Evolutionary conservation across 805 yeast species (phyloP).

Genomic region (Maudiozyma barnettii): DNA sequence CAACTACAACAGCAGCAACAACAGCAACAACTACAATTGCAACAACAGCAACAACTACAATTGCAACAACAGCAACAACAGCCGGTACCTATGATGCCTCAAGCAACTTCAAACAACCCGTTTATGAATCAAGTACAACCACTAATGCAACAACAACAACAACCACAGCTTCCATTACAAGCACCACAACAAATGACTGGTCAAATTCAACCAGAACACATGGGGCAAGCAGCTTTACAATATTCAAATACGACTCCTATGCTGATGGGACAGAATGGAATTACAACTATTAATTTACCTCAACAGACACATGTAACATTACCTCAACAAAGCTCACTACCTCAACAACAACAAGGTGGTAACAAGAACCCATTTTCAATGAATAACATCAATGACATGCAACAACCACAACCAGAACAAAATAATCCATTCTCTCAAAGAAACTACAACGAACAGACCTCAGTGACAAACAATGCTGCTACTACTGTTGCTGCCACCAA

Average conservation of each 20-base stretch:
- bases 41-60: conserved; percentile 7
- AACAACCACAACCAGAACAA: conserved; percentile 3
- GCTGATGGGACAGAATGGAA: conserved; percentile 5
- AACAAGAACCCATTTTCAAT: conserved; percentile 33
- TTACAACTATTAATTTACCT: conserved; percentile 6
- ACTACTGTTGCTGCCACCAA: not conserved
- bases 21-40: not conserved
- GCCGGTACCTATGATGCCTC: conserved; percentile 5
- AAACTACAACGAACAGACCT: conserved; percentile 5
- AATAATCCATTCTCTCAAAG: conserved; percentile 11
- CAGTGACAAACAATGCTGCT: not conserved
- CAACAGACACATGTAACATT: not conserved
- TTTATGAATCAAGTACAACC: conserved; percentile 9
- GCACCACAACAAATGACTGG: conserved; percentile 1
- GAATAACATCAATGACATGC: conserved; percentile 12
- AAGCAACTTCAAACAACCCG: conserved; percentile 10
- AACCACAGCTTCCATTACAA: not conserved
- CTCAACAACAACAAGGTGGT: conserved; percentile 11
- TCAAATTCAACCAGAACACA: not conserved
- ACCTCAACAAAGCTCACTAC: not conserved
- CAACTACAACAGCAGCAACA: not conserved
- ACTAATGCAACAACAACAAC: conserved; percentile 17
- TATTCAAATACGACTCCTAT: not conserved
- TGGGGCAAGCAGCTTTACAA: not conserved
- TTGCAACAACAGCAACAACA: conserved; percentile 13